phyloP scores from a whole-genome alignment of 1,139 yeast species.

The Debaryomyces sp. region DNA sequence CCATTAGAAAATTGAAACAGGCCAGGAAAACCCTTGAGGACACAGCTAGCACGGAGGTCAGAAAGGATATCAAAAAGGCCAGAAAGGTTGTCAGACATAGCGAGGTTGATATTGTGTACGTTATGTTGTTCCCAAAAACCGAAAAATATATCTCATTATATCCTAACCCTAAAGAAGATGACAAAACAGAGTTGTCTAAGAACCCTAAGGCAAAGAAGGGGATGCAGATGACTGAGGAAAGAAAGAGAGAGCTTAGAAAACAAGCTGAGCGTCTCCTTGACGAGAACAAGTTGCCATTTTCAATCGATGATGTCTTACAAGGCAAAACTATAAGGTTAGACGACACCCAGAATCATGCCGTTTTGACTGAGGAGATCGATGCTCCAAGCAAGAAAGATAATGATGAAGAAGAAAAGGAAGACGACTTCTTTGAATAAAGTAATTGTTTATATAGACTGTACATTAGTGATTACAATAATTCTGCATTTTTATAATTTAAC shows the following conservation, averaged over 20 bases:
- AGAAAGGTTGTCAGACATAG: slow-evolving; percentile 57
- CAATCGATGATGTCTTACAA: slow-evolving; percentile 56
- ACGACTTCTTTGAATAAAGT: slow-evolving; percentile 46
- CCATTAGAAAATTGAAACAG: slow-evolving; percentile 70
- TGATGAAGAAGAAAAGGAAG: slow-evolving; percentile 32
- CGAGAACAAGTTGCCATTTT: slow-evolving; percentile 55
- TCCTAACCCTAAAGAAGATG: slow-evolving; percentile 43
- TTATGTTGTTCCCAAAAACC: slow-evolving; percentile 74
- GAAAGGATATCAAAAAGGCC: slow-evolving; percentile 55
- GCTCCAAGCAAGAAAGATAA: slow-evolving; percentile 36
- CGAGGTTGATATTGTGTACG: slow-evolving; percentile 76
- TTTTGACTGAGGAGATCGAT: slow-evolving; percentile 37
- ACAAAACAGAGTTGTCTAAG: slow-evolving; percentile 25
- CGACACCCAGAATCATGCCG: slow-evolving; percentile 15
- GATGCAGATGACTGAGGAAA: slow-evolving; percentile 48
- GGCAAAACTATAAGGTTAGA: slow-evolving; percentile 45
- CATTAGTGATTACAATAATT: slow-evolving; percentile 11
- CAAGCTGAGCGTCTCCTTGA: slow-evolving; percentile 53
- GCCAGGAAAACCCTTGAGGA: slow-evolving; percentile 52
- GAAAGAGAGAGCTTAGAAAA: slow-evolving; percentile 52
- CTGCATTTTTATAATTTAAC: slow-evolving; percentile 5
- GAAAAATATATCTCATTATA: slow-evolving; percentile 82
- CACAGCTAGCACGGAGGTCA: slow-evolving; percentile 41
- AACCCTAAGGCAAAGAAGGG: slow-evolving; percentile 50
- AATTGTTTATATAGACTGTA: slow-evolving; percentile 12